phyloP scores from a whole-genome alignment of 768 basidiomycete species.

The Austroboletus eburneus region DNA sequence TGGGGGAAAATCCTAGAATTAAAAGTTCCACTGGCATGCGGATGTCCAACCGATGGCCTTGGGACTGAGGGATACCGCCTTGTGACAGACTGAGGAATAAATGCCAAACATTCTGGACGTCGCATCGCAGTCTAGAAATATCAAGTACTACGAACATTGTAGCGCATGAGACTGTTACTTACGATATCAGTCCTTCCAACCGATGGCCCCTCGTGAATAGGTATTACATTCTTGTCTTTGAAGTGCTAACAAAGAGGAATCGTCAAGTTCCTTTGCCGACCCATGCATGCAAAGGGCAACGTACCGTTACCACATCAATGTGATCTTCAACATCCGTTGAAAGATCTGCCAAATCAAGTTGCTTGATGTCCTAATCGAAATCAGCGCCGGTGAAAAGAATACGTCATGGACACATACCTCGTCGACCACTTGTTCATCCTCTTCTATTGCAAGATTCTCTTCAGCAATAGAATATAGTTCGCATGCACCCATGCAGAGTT shows the following conservation, averaged over 20 bases:
- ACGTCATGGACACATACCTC: slow-evolving; percentile 2
- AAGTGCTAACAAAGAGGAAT: slow-evolving; percentile 1
- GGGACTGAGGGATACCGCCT: slow-evolving; percentile 17
- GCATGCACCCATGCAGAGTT: not conserved
- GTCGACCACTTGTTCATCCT: not conserved
- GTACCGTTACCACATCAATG: slow-evolving; percentile 3
- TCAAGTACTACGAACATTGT: not conserved
- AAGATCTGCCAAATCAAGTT: not conserved
- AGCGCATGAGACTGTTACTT: slow-evolving; percentile 1
- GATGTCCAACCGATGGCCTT: not conserved
- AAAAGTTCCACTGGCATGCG: not conserved
- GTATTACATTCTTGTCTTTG: not conserved
- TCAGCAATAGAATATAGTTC: not conserved
- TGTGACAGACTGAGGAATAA: slow-evolving; percentile 26
- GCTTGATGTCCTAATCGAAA: not conserved
- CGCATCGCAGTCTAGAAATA: slow-evolving; percentile 2
- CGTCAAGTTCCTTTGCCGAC: not conserved
- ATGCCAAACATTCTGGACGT: slow-evolving; percentile 21
- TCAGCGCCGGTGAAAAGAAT: not conserved
- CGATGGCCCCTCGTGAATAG: not conserved
- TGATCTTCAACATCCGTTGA: not conserved
- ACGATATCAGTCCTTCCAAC: slow-evolving; percentile 5
- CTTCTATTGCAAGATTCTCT: not conserved
- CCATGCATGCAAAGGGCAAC: not conserved
- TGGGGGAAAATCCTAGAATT: not conserved